These are phyloP conservation scores for Colletotrichum navitas DNA, from an alignment of 2,329 filamentous ascomycete genomes.

Conservation along the genomic window DNA sequence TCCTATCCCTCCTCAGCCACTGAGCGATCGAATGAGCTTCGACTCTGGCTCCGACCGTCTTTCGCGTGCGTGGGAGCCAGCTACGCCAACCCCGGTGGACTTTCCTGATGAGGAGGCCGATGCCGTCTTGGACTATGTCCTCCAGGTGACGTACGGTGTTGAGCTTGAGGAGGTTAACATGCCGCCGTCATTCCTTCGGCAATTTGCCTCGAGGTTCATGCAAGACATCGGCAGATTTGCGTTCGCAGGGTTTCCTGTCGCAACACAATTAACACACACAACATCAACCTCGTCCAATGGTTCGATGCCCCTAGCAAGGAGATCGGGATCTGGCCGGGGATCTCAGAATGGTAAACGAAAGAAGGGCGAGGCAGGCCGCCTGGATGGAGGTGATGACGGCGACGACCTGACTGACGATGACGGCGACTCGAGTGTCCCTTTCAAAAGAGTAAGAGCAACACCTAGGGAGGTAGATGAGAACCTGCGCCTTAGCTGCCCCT, in stretches of 20 bases:
- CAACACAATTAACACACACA: slow-evolving; percentile 48
- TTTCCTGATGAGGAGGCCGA: slow-evolving; percentile 52
- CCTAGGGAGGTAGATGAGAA: slow-evolving; percentile 53
- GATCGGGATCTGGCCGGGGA: slow-evolving; percentile 26
- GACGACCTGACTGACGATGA: slow-evolving; percentile 53
- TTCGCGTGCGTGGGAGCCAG: slow-evolving; percentile 43
- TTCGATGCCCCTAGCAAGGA: slow-evolving; percentile 8
- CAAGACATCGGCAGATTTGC: slow-evolving; percentile 51
- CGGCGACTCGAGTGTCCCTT: slow-evolving; percentile 47
- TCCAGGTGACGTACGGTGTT: slow-evolving; percentile 55
- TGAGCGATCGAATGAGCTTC: slow-evolving; percentile 41
- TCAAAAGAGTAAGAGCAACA: slow-evolving; percentile 50
- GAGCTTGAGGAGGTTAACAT: slow-evolving; percentile 52
- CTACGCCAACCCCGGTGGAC: slow-evolving; percentile 47
- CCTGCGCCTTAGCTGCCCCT: slow-evolving; percentile 58
- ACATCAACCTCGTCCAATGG: slow-evolving; percentile 49
- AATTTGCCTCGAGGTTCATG: slow-evolving; percentile 51
- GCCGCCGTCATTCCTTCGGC: slow-evolving; percentile 47
- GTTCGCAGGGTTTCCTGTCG: slow-evolving; percentile 42
- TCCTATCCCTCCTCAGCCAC: slow-evolving; percentile 5
- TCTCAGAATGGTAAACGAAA: slow-evolving; percentile 51
- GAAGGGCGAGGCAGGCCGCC: slow-evolving; percentile 46
- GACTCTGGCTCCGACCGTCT: slow-evolving; percentile 39
- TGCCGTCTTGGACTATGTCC: slow-evolving; percentile 51
- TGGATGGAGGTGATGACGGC: slow-evolving; percentile 48